Evolutionary conservation across 2,329 filamentous ascomycete genomes (phyloP), one percentile per base, ranked within the genome.

Genomic region (Fusarium hostae): DNA sequence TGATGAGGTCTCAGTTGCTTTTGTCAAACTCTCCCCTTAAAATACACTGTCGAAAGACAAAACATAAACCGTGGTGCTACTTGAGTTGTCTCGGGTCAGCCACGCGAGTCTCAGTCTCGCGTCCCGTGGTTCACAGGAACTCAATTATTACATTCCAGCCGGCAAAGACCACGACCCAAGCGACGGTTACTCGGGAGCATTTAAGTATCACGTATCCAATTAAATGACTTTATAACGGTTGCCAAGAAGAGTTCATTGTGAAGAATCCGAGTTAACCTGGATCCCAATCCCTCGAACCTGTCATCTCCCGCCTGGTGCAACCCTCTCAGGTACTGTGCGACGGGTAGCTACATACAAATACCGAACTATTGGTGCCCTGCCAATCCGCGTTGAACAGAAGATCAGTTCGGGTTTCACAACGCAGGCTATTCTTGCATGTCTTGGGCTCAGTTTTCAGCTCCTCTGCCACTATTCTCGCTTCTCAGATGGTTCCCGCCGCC

Each of bases 41-140:
- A 32, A 30, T 43, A 43, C 24, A 57, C 34, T 64, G 51, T 59
- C n/a, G 35, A 43, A 40, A 61, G 28, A 41, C 39, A 51, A 66
- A 48, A 57, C 54, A 64, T 43, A 56, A 28, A 57, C 41, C 39
- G 30, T 41, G 37, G 47, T 44, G 40, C 47, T 26, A 47, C 48
- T 48, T 15, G 24, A 40, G 43, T 39, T 73, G 57, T 76, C 72
- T 76, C 72, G 63, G 72, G 60, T 54, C 55, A 51, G 74, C 70
- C 72, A 72, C 63, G 62, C 68, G 68, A 62, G 67, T 67, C 64
- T 65, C 57, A 70, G 52, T 56, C 55, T 50, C 43, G 39, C 64
- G 47, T 48, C 45, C 44, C 61, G 16, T 61, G 41, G 50, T 40
- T 26, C 26, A 54, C 45, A 43, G 56, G 51, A 68, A 47, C 24